Percentiles rank a stretch among this genome's conserved stretches.
These are phyloP conservation scores for Nymphaea thermarum DNA, from an alignment of 164 flowering plant genomes.

Conservation along the genomic window DNA sequence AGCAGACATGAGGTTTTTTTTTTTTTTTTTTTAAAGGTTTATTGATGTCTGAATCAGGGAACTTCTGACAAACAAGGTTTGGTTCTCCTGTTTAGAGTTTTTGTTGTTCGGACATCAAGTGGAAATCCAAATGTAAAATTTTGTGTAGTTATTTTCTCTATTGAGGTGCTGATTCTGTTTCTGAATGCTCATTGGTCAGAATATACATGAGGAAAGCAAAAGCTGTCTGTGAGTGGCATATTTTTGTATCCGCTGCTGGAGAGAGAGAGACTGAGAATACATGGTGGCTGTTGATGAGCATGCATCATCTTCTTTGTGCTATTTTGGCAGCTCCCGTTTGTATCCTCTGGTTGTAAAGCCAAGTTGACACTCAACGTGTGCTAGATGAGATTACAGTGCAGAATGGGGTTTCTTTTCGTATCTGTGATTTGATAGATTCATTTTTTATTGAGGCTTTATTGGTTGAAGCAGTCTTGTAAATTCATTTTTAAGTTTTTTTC, in stretches of 20 bases:
- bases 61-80: neutral
- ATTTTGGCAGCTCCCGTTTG: neutral
- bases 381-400: neutral
- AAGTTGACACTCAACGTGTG: neutral
- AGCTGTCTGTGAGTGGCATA: neutral
- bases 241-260: neutral
- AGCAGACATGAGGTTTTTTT: neutral
- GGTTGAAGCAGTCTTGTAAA: neutral
- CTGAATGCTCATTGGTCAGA: neutral
- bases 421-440: neutral
- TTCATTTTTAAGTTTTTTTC: neutral
- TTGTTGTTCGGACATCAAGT: neutral
- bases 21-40: neutral
- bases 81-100: neutral
- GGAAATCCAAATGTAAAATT: neutral
- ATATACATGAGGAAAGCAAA: neutral
- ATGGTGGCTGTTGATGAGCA: neutral
- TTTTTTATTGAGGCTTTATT: neutral
- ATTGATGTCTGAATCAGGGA: neutral
- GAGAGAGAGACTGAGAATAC: neutral
- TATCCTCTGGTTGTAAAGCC: neutral
- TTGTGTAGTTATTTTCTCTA: neutral
- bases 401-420: neutral
- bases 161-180: neutral
- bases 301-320: neutral